These are phyloP conservation scores for Mucor plumbeus DNA, from an alignment of 371 early-diverging fungal species.

Conservation along the genomic window DNA sequence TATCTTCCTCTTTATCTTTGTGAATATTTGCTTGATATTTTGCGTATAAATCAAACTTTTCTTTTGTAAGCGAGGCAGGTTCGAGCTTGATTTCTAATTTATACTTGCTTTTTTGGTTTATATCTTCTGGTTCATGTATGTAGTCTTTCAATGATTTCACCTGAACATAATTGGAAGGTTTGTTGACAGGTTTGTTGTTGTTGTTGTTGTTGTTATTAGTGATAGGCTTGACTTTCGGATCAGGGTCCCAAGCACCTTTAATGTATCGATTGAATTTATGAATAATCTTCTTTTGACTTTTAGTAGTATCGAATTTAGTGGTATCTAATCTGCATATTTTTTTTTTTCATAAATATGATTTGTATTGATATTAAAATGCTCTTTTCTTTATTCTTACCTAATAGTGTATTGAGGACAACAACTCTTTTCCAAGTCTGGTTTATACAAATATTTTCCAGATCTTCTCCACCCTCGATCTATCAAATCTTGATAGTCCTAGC, in stretches of 20 bases:
- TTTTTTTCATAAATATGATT: too few relatives aligned
- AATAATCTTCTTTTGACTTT: conserved; percentile 75
- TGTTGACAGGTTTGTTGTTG: conserved; percentile 14
- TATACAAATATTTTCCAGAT: conserved; percentile 69
- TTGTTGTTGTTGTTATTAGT: neutral
- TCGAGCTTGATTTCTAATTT: conserved; percentile 60
- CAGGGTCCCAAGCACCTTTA: conserved; percentile 49
- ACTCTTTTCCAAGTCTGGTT: conserved; percentile 62
- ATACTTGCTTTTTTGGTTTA: conserved; percentile 9
- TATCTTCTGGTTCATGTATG: conserved; percentile 22
- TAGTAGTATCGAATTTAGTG: conserved; percentile 53
- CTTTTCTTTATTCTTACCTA: conserved; percentile 31
- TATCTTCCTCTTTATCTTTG: conserved; percentile 65
- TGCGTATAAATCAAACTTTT: conserved; percentile 75
- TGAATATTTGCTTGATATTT: conserved; percentile 87
- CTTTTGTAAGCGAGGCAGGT: conserved; percentile 70
- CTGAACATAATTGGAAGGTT: conserved; percentile 22
- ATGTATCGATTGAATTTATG: conserved; percentile 64
- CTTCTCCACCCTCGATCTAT: conserved; percentile 76
- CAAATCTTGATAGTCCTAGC: conserved; percentile 69
- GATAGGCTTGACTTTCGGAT: conserved; percentile 1
- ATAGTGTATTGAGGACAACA: conserved; percentile 79
- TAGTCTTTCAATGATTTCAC: conserved; percentile 16
- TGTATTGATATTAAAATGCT: neutral
- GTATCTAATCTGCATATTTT: conserved; percentile 51